Base-by-base conservation (phyloP, 148 eudicot genomes). In the Agrostemma githago region DNA sequence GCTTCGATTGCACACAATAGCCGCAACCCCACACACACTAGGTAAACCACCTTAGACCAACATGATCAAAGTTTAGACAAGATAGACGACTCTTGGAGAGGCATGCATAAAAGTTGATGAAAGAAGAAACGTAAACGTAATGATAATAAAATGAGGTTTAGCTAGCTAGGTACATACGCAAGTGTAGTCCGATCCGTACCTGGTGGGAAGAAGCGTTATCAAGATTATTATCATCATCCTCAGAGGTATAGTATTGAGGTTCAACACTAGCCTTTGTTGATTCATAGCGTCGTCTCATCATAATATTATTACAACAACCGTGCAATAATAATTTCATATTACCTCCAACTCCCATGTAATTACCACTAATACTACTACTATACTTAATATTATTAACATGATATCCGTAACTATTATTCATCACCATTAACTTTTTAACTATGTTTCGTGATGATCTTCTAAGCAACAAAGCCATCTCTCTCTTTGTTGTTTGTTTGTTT, bases 231-330 rank as follows among this genome's bases (percentile, higher is more conserved):
- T 77, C 78, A 12, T 77, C 78, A 46, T 74, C 81, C n/a, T 81
- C 81, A 41, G 82, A 79, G 6, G 68, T 54, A 54, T 75, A 70
- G 20, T 74, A 69, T 8, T 34, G 66, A 68, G 74, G 77, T 73
- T 84, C 87, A 64, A 75, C 11, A 64, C 67, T 79, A 58, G 86
- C 79, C 40, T 80, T 74, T 21, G 64, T 66, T 42, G 86, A 78
- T 20, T 83, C 81, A 57, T 73, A 83, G 16, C 88, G 79, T 63
- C 77, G 34, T 26, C 34, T 26, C 34, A 26, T 65, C 6, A 21
- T 39, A 26, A 58, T 38, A 7, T 20, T 46, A 58, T 62, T 26
- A 48, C 75, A 54, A 4, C 74, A 39, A n/a, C 73, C 58, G 68
- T 51, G 63, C 67, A 58, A 59, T 26, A 26, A 26, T 26, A 26